Evolutionary conservation across 352 stramenopile species (phyloP), one percentile per base, ranked within the genome.

Genomic region (Sclerospora graminicola): DNA sequence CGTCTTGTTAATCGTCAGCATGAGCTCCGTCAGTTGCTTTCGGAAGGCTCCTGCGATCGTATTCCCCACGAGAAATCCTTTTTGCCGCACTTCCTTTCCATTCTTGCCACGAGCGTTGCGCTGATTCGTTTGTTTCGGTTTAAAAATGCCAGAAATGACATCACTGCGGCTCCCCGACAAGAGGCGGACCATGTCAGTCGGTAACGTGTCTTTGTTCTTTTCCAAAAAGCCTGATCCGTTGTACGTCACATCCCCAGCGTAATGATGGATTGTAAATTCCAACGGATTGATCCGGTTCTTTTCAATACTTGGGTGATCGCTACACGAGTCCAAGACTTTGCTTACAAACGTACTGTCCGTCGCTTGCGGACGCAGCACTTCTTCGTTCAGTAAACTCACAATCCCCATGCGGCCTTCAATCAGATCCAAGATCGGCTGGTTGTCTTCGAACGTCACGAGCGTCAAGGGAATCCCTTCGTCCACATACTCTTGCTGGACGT

Each of bases 401-500:
- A 98, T 94, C 16, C 89, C 89, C 52, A 79, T 82, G 24, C 63
- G 80, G 20, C 73, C 72, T 53, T 96, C 85, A 38, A 97, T 84
- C 19, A 97, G 47, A 45, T 97, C 84, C 29, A 97, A 48, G 39
- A 91, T 94, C 5, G 75, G 68, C 57, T 96, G 79, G 57, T 97
- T 96, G 60, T 97, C 88, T 45, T 87, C 67, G 57, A 96, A 96
- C 16, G 83, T 82, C 42, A 94, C 86, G 0, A 82, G 59, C 9
- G 72, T 77, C 11, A 94, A 64, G 16, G 75, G 60, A 37, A 97
- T 95, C 9, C 83, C 83, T 69, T 98, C 94, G 38, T 86, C 79
- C 24, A 95, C 76, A 63, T 98, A 98, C 54, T 97, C 83, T 46
- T 90, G 58, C 65, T 98, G 90, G 53, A 98, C 94, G 15, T 94